Evolutionary conservation across 2,329 filamentous ascomycete species (phyloP), one percentile per base, ranked within the genome.

Genomic region (Drechslerella dactyloides): DNA sequence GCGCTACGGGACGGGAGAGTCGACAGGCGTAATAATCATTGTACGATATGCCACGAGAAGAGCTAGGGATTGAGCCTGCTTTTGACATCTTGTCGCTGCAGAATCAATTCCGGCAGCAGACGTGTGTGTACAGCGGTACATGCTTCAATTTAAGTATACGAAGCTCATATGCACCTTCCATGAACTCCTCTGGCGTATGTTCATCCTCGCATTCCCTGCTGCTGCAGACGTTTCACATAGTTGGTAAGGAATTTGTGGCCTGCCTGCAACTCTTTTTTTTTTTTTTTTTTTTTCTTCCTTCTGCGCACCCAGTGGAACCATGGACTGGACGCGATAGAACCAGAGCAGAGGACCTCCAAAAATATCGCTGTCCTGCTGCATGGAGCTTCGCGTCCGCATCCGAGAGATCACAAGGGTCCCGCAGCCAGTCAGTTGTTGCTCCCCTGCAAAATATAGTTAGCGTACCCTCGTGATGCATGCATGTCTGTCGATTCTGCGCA

Each of bases 371-470:
- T 23, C 48, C 6, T 59, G 44, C 11, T 55, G 33, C 46, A 57
- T 33, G 59, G 54, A 48, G 44, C 44, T 48, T 48, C 44, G 58
- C 55, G 48, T 55, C 46, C 59, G 62, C 59, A 70, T 64, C 59
- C 66, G 56, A 72, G 51, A 44, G 68, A 72, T 72, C 68, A 72
- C 68, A 72, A 72, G 68, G 60, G 60, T 60, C 15, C n/a, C 10
- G 19, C 44, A 48, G 44, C 44, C 44, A 48, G 44, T 48, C 53
- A 56, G 23, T 56, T 40, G 42, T 42, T 27, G n/a, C 57, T 21
- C 44, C 27, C 27, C 21, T 58, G 35, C 56, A 54, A 46, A 44
- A 53, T 48, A 17, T n/a, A 37, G 35, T 52, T 54, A 48, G 44
- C 44, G 44, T 48, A 58, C 54, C 60, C 68, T 72, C 68, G 68